Conservation (phyloP, 441 rosid genomes). For the Gossypium aridum region DNA sequence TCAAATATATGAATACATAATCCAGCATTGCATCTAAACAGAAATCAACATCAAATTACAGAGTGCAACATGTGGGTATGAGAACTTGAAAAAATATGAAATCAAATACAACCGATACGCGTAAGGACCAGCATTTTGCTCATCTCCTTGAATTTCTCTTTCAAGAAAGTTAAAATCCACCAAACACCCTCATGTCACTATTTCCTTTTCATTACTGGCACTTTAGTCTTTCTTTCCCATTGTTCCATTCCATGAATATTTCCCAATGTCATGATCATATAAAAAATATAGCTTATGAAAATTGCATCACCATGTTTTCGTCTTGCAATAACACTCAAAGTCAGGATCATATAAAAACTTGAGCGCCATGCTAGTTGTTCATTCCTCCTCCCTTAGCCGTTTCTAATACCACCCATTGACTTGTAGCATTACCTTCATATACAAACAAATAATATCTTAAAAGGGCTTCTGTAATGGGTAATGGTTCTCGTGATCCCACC, state of each 20-base stretch:
- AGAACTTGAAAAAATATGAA: background rate
- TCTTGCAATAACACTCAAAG: background rate
- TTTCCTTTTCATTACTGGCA: background rate
- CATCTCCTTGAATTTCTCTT: background rate
- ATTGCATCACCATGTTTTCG: background rate
- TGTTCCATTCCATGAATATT: background rate
- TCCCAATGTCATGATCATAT: background rate
- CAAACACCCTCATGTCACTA: background rate
- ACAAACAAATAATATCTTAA: background rate
- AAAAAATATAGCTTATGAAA: background rate
- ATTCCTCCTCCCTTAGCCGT: background rate
- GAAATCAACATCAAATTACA: background rate
- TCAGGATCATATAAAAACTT: background rate
- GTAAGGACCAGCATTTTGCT: background rate
- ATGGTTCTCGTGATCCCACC: background rate
- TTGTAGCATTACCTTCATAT: background rate
- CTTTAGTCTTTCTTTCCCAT: background rate
- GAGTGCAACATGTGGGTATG: background rate
- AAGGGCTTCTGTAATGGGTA: background rate
- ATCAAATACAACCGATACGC: background rate
- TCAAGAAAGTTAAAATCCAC: background rate
- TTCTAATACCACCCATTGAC: background rate
- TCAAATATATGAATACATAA: background rate
- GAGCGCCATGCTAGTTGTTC: background rate
- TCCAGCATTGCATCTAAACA: slow-evolving; percentile 4